These are phyloP conservation scores for Phytophthora pluvialis DNA, from an alignment of 352 stramenopile species.

Conservation along the genomic window DNA sequence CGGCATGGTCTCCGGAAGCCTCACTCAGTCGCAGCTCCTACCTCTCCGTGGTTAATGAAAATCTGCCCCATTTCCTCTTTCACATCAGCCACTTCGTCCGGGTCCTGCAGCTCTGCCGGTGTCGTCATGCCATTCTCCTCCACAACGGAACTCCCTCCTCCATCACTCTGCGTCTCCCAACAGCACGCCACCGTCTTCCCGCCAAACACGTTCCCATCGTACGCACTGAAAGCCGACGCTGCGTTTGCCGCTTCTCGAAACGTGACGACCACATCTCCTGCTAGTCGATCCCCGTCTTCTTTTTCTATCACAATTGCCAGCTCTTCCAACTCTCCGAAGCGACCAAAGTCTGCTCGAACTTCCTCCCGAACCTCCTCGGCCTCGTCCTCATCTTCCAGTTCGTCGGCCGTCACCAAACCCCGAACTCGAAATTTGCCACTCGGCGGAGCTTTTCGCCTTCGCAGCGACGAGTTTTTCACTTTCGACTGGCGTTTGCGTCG, in stretches of 20 bases:
- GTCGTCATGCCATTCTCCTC: constrained; percentile 27
- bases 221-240: constrained; percentile 19
- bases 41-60: constrained; percentile 28
- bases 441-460: background rate
- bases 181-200: constrained; percentile 26
- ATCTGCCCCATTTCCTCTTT: constrained; percentile 36
- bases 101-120: constrained; percentile 43
- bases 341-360: constrained; percentile 39
- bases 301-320: constrained; percentile 30
- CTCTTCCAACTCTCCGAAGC: constrained; percentile 28
- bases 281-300: background rate
- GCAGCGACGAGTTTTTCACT: constrained; percentile 35
- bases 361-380: constrained; percentile 50
- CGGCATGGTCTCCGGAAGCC: constrained; percentile 15
- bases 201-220: constrained; percentile 44
- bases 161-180: constrained; percentile 15
- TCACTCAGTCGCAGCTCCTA: constrained; percentile 21
- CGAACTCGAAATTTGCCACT: constrained; percentile 33
- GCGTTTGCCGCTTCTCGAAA: constrained; percentile 23
- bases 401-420: constrained; percentile 47
- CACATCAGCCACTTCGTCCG: constrained; percentile 50
- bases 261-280: constrained; percentile 31
- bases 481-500: constrained; percentile 42
- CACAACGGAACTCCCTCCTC: background rate
- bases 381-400: constrained; percentile 65